phyloP scores from a whole-genome alignment of 2,329 filamentous ascomycete species.

The Dactylellina leptospora region DNA sequence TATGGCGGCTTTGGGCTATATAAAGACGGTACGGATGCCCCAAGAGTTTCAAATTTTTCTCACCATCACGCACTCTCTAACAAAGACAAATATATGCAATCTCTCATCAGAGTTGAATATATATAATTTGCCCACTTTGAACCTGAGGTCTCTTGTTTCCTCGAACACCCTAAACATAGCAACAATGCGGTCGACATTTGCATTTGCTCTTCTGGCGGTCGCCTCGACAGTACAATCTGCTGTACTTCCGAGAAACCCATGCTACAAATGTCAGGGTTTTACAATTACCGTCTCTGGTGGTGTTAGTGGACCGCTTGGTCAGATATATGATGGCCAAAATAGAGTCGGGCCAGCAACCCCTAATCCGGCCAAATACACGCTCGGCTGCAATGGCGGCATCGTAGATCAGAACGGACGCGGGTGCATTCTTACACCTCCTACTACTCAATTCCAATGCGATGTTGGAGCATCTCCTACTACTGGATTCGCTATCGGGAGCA shows the following conservation, averaged over 20 bases:
- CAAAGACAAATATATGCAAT: background rate
- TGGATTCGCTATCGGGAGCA: constrained; percentile 68
- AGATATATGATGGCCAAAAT: constrained; percentile 71
- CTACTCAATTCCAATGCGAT: constrained; percentile 71
- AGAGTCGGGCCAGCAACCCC: constrained; percentile 66
- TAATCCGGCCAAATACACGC: constrained; percentile 65
- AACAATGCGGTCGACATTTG: constrained; percentile 27
- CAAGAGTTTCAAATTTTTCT: background rate
- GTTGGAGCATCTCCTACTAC: constrained; percentile 64
- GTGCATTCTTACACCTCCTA: constrained; percentile 71
- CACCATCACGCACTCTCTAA: background rate
- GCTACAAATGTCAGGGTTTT: constrained; percentile 61
- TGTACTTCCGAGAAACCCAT: constrained; percentile 37
- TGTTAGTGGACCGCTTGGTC: constrained; percentile 67
- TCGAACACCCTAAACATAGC: background rate
- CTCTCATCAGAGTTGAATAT: background rate
- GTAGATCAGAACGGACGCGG: constrained; percentile 68
- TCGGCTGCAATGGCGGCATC: constrained; percentile 66
- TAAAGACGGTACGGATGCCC: constrained; percentile 4
- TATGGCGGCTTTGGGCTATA: background rate
- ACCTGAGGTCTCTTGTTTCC: too few species aligned
- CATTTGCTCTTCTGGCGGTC: constrained; percentile 17
- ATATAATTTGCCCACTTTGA: background rate
- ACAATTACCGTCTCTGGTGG: constrained; percentile 65
- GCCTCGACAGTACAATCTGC: constrained; percentile 29